Evolutionary conservation across 371 early-diverging fungal species (phyloP).

Genomic region (Saksenaea oblongispora): DNA sequence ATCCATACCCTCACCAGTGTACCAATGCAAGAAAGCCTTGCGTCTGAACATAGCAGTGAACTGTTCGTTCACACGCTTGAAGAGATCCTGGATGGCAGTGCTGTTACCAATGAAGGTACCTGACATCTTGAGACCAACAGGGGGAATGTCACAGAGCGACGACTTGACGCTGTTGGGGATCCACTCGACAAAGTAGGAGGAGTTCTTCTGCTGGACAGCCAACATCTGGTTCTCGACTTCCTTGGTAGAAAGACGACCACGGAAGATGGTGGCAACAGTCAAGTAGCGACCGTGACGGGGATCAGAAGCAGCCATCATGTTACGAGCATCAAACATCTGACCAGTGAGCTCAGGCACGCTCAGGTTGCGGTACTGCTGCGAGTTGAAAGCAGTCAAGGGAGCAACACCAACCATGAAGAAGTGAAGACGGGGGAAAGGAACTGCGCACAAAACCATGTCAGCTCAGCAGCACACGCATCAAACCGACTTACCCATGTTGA

Average conservation of each 20-base stretch:
- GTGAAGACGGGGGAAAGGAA: slow-evolving; percentile 98
- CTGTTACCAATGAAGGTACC: slow-evolving; percentile 98
- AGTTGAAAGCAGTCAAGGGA: slow-evolving; percentile 86
- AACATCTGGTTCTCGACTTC: slow-evolving; percentile 99
- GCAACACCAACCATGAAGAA: slow-evolving; percentile 99
- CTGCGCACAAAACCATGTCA: slow-evolving; percentile 46
- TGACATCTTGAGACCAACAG: slow-evolving; percentile 93
- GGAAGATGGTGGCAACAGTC: slow-evolving; percentile 97
- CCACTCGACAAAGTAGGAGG: slow-evolving; percentile 98
- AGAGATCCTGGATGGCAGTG: slow-evolving; percentile 96
- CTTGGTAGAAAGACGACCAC: slow-evolving; percentile 98
- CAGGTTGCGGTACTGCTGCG: slow-evolving; percentile 83
- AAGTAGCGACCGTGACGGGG: slow-evolving; percentile 96
- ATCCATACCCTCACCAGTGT: slow-evolving; percentile 95
- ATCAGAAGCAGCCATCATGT: slow-evolving; percentile 99
- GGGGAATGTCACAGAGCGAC: slow-evolving; percentile 97
- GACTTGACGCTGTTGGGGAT: slow-evolving; percentile 99
- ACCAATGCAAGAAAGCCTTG: slow-evolving; percentile 97
- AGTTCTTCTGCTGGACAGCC: slow-evolving; percentile 90
- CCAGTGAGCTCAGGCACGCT: slow-evolving; percentile 92
- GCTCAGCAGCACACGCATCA: slow-evolving; percentile 46
- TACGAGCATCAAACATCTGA: slow-evolving; percentile 97
- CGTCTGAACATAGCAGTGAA: slow-evolving; percentile 90
- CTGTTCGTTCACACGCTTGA: slow-evolving; percentile 96
- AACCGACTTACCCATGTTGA: slow-evolving; percentile 78